Base-by-base conservation (phyloP, 140 eudicot genomes). In the Flaveria floridana region DNA sequence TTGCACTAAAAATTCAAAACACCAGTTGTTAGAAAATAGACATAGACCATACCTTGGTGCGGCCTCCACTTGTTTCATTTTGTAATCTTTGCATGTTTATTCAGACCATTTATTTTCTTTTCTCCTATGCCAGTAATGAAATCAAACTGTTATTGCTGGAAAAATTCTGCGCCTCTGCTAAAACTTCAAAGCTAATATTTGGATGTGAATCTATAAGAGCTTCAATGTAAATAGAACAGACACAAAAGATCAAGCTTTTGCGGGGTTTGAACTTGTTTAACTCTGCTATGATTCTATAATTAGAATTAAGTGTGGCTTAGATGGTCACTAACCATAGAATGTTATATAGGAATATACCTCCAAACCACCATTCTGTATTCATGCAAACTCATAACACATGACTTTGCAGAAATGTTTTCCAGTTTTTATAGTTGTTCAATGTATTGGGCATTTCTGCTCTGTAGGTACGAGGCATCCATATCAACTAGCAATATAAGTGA, bases 381-480 rank as follows among this genome's bases (percentile, higher is more conserved):
- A 7, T 62, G 16, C 34, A 5, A 11, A 61, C 50, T n/a, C 57
- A 25, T 62, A 26, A n/a, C 48, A 41, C 12, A 34, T 47, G 64
- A 28, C 39, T 15, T 18, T 30, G 50, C 37, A 37, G 19, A 26
- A 1, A 15, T 50, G 11, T 28, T 28, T 19, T 48, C 20, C 34
- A 48, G 47, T 56, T 41, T 61, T 13, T 7, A 14, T 41, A 12
- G 6, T 74, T 25, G 18, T 63, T 65, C n/a, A 39, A 37, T 13
- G 42, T 72, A 39, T 51, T 3, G 26, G 55, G 52, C 55, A 34
- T 74, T 76, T 62, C 70, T 46, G 37, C 53, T 68, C 39, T 71
- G 41, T 50, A 94, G 99, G 87, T 94, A 87, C 65, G 95, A 87
- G 71, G 86, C 86, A 46, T 85, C 75, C 48, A 82, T 84, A 66